Evolutionary conservation across 208 protist genomes (phyloP).

Genomic region (Trypanosoma cruzi): DNA sequence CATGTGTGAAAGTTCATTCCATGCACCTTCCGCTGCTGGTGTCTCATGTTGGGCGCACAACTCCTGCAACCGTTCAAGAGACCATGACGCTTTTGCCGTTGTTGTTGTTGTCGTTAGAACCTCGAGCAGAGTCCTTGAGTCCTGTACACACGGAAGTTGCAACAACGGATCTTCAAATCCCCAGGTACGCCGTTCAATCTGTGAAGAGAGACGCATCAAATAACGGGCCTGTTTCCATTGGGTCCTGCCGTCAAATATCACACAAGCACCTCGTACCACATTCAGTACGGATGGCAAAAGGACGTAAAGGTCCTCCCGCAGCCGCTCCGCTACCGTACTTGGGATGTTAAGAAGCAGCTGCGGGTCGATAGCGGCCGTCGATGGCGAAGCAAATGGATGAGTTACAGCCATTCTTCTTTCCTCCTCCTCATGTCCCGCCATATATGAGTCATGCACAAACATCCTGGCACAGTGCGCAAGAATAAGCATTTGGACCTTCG

Average conservation of each 20-base stretch:
- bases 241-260: conserved; percentile 51
- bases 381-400: conserved; percentile 23
- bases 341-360: conserved; percentile 52
- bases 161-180: conserved; percentile 37
- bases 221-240: conserved; percentile 36
- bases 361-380: conserved; percentile 26
- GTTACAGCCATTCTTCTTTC: not conserved
- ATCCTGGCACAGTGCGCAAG: conserved; percentile 76
- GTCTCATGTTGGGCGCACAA: not conserved
- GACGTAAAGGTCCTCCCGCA: conserved; percentile 42
- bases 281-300: conserved; percentile 58
- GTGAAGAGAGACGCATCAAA: conserved; percentile 66
- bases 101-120: conserved; percentile 1
- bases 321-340: conserved; percentile 35
- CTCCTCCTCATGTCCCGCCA: not conserved
- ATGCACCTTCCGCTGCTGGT: not conserved
- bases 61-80: conserved; percentile 25
- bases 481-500: conserved; percentile 76
- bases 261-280: conserved; percentile 48
- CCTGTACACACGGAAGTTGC: conserved; percentile 54
- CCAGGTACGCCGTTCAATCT: conserved; percentile 67
- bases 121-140: conserved; percentile 9
- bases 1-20: not conserved
- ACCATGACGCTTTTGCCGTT: not conserved
- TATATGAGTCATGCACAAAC: conserved; percentile 26